Conservation (phyloP, 2,329 filamentous ascomycete genomes). For the Clonostachys sp. region DNA sequence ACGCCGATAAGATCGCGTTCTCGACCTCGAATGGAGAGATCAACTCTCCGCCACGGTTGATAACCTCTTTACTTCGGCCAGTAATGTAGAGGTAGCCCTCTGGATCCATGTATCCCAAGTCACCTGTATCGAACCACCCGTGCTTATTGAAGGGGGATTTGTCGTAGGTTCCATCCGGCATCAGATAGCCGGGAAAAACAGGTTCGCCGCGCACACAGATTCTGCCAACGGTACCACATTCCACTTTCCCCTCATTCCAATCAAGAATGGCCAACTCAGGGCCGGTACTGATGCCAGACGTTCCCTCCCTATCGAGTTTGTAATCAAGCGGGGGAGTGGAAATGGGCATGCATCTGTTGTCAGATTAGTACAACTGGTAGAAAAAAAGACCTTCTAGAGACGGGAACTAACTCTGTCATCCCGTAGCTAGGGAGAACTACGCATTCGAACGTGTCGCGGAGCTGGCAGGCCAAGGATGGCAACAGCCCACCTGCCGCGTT, state of each 20-base stretch:
- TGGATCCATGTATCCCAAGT: slow-evolving; percentile 45
- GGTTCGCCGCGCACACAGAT: slow-evolving; percentile 48
- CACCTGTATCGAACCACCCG: slow-evolving; percentile 52
- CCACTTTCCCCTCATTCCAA: slow-evolving; percentile 22
- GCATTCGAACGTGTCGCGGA: slow-evolving; percentile 45
- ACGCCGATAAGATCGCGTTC: slow-evolving; percentile 44
- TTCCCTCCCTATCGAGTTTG: slow-evolving; percentile 43
- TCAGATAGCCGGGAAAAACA: slow-evolving; percentile 44
- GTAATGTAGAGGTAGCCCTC: slow-evolving; percentile 50
- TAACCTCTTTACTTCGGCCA: slow-evolving; percentile 50
- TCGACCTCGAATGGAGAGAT: slow-evolving; percentile 57
- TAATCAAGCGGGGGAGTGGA: slow-evolving; percentile 50
- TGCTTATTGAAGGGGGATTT: slow-evolving; percentile 37
- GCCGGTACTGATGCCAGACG: slow-evolving; percentile 45
- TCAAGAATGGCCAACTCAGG: slow-evolving; percentile 47
- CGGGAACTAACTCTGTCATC: slow-evolving; percentile 46
- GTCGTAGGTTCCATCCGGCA: slow-evolving; percentile 33
- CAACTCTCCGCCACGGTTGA: slow-evolving; percentile 54
- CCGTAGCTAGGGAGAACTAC: slow-evolving; percentile 51
- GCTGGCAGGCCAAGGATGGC: slow-evolving; percentile 40
- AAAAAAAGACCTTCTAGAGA: too few relatives aligned
- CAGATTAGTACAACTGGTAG: background rate
- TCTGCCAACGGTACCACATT: slow-evolving; percentile 30
- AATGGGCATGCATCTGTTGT: slow-evolving; percentile 47
- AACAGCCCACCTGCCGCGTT: slow-evolving; percentile 50